Percentiles rank a stretch among this genome's conserved stretches.
Evolutionary conservation across 2,329 filamentous ascomycete species (phyloP).

Genomic region (Paecilomyces niveus): DNA sequence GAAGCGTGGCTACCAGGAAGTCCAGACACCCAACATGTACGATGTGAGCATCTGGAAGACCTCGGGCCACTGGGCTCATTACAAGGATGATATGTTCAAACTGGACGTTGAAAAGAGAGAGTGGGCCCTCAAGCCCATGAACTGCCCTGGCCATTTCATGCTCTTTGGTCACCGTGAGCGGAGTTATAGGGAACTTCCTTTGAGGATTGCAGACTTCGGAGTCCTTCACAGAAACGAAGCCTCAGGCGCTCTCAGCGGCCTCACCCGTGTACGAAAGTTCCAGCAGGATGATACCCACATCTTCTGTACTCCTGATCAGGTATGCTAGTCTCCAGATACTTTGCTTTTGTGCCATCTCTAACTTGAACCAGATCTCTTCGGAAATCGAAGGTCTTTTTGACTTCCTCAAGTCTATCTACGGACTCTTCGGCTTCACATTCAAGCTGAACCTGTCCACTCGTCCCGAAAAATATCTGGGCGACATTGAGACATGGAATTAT

Average conservation of each 20-base stretch:
- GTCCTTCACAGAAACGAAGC: conserved; percentile 93
- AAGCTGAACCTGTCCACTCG: conserved; percentile 92
- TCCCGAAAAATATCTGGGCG: conserved; percentile 80
- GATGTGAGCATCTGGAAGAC: conserved; percentile 89
- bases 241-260: conserved; percentile 80
- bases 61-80: conserved; percentile 89
- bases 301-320: conserved; percentile 80
- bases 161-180: conserved; percentile 78
- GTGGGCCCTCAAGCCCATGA: conserved; percentile 93
- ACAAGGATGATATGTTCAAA: conserved; percentile 95
- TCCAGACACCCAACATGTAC: conserved; percentile 95
- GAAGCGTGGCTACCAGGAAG: conserved; percentile 88
- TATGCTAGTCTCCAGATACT: conserved; percentile 11
- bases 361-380: conserved; percentile 45
- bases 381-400: conserved; percentile 83
- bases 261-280: conserved; percentile 89
- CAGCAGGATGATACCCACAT: conserved; percentile 96
- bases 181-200: conserved; percentile 83
- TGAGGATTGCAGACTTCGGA: conserved; percentile 92
- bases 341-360: not conserved
- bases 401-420: conserved; percentile 73
- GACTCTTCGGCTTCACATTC: conserved; percentile 80
- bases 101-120: conserved; percentile 73
- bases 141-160: conserved; percentile 89
- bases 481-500: conserved; percentile 78